A percentile compares a stretch with the other conserved stretches of the same genome.
Conservation (phyloP, 2,329 filamentous ascomycete genomes). For the Aureobasidium sp. region DNA sequence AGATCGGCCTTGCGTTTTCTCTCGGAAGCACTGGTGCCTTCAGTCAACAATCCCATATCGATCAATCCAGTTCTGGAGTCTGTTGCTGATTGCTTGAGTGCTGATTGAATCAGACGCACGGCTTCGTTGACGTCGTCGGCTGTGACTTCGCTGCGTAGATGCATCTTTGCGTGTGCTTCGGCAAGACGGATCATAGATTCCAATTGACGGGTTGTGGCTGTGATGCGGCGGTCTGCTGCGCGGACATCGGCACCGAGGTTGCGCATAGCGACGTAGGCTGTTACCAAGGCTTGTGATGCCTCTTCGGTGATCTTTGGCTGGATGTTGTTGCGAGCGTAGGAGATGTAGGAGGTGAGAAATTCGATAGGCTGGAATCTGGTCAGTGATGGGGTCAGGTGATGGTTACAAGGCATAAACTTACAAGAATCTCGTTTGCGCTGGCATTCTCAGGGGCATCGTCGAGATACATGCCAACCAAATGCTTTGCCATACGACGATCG, state of each 20-base stretch:
- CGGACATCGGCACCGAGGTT: conserved; percentile 67
- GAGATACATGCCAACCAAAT: conserved; percentile 92
- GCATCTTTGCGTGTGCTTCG: conserved; percentile 98
- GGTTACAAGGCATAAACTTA: conserved; percentile 37
- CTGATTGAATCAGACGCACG: conserved; percentile 83
- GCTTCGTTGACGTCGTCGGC: conserved; percentile 80
- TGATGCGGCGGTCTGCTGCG: conserved; percentile 88
- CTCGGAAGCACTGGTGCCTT: conserved; percentile 83
- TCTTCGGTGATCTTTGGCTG: conserved; percentile 73
- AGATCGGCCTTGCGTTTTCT: conserved; percentile 73
- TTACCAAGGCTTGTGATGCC: conserved; percentile 74
- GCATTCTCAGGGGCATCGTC: conserved; percentile 90
- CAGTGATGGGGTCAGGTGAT: background rate
- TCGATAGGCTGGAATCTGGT: conserved; percentile 63
- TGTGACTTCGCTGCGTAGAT: conserved; percentile 67
- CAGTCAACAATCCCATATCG: conserved; percentile 91
- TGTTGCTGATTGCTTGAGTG: conserved; percentile 92
- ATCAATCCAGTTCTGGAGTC: conserved; percentile 85
- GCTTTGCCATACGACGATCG: conserved; percentile 81
- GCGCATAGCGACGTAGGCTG: conserved; percentile 89
- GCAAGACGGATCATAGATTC: conserved; percentile 97
- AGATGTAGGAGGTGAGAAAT: conserved; percentile 94
- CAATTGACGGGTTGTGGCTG: conserved; percentile 89
- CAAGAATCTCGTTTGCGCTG: conserved; percentile 66
- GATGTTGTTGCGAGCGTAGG: conserved; percentile 79